Percentiles rank a stretch among this genome's conserved stretches.
Conservation (phyloP, 108 stramenopile species). For the Cyclostephanos tholiformis region DNA sequence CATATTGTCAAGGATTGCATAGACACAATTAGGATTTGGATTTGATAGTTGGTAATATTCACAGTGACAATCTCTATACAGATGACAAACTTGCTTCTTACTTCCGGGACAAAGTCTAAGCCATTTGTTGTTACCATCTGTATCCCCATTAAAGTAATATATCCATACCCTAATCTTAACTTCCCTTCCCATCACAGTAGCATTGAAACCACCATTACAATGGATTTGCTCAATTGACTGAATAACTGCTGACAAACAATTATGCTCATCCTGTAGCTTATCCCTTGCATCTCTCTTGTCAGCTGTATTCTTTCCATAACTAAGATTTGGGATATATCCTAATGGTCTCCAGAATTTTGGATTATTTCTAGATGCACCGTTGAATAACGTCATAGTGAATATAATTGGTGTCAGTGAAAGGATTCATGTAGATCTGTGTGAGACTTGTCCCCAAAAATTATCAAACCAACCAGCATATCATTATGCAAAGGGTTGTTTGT, state of each 20-base stretch:
- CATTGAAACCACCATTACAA: background rate
- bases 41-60: background rate
- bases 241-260: background rate
- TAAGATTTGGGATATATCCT: background rate
- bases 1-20: background rate
- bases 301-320: background rate
- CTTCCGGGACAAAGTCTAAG: background rate
- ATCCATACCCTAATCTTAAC: slow-evolving; percentile 2
- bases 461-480: background rate
- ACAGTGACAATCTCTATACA: slow-evolving; percentile 1
- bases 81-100: too few species aligned
- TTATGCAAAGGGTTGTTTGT: too few species aligned
- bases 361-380: background rate
- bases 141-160: background rate
- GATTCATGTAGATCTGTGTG: background rate
- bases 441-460: slow-evolving; percentile 2
- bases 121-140: background rate
- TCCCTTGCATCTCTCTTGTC: background rate
- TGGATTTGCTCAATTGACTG: background rate
- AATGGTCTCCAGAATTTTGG: background rate
- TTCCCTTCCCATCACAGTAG: background rate
- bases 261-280: background rate
- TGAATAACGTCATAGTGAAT: background rate
- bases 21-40: background rate
- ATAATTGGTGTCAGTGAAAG: background rate